phyloP scores from a whole-genome alignment of 805 yeast genomes.

The Candida insectalens region DNA sequence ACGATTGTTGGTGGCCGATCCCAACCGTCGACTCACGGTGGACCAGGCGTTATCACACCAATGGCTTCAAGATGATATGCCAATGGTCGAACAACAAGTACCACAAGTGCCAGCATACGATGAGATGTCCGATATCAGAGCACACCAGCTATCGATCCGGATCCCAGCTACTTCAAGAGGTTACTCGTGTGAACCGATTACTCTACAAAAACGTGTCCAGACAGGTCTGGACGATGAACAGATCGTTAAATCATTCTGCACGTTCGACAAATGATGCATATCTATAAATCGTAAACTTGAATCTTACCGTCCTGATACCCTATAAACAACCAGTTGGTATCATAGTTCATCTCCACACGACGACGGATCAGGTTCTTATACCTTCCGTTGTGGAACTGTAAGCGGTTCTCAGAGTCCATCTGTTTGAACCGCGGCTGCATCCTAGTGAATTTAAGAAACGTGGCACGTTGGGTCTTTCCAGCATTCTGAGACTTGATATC shows the following conservation, averaged over 20 bases:
- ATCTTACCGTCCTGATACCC: conserved; percentile 26
- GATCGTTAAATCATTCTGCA: conserved; percentile 10
- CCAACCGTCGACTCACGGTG: conserved; percentile 33
- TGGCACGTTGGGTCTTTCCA: conserved; percentile 13
- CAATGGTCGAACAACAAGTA: background rate
- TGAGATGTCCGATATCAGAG: conserved; percentile 2
- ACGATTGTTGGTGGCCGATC: conserved; percentile 45
- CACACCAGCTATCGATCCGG: conserved; percentile 14
- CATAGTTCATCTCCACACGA: conserved; percentile 17
- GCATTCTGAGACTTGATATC: conserved; percentile 5
- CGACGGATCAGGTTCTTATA: conserved; percentile 22
- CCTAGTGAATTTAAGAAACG: conserved; percentile 12
- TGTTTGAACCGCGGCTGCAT: conserved; percentile 11
- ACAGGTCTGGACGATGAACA: conserved; percentile 16
- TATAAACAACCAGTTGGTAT: conserved; percentile 19
- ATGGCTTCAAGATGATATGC: conserved; percentile 28
- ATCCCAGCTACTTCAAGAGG: conserved; percentile 16
- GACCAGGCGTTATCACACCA: conserved; percentile 29
- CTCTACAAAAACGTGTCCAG: conserved; percentile 16
- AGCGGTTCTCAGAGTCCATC: background rate
- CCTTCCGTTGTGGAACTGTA: conserved; percentile 20
- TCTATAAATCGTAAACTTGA: conserved; percentile 12
- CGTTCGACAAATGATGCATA: background rate
- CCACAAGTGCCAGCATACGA: background rate
- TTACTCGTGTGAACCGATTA: conserved; percentile 18